A percentile compares a stretch with the other conserved stretches of the same genome.
Conservation (phyloP, 2,329 filamentous ascomycete species). For the Bipolaris sorokiniana region DNA sequence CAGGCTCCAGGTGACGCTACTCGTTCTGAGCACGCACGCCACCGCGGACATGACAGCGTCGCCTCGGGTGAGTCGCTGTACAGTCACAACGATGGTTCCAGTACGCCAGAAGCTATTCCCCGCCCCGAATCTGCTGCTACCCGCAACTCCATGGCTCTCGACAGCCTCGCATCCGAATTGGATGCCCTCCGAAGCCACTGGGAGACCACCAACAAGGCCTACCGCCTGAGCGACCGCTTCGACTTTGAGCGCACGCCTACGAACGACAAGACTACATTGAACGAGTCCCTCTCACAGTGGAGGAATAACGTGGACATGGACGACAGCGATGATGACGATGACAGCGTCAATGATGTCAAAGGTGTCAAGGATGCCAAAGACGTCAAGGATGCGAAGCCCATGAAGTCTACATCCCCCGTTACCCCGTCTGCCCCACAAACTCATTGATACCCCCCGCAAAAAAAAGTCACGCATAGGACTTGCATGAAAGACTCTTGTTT, state of each 20-base stretch:
- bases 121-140: constrained; percentile 39
- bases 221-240: constrained; percentile 86
- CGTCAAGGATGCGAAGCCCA: constrained; percentile 3
- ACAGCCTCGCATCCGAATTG: constrained; percentile 89
- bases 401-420: constrained; percentile 3
- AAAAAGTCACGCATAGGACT: neutral
- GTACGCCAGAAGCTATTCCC: constrained; percentile 40
- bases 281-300: constrained; percentile 46
- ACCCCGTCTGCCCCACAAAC: constrained; percentile 4
- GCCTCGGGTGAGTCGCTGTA: constrained; percentile 64
- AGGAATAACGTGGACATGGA: constrained; percentile 41
- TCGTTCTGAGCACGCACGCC: constrained; percentile 41
- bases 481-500: neutral
- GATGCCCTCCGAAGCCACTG: constrained; percentile 89
- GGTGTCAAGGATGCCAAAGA: constrained; percentile 1
- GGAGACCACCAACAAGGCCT: constrained; percentile 95
- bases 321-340: constrained; percentile 32
- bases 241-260: constrained; percentile 72
- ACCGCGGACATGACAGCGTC: constrained; percentile 63
- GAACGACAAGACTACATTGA: constrained; percentile 40
- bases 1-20: constrained; percentile 49
- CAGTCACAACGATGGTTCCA: constrained; percentile 48
- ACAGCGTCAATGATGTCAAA: constrained; percentile 8
- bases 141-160: constrained; percentile 74
- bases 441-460: constrained; percentile 2